Base-by-base conservation (phyloP, 2,329 filamentous ascomycete genomes). In the Elsinoe fawcettii region DNA sequence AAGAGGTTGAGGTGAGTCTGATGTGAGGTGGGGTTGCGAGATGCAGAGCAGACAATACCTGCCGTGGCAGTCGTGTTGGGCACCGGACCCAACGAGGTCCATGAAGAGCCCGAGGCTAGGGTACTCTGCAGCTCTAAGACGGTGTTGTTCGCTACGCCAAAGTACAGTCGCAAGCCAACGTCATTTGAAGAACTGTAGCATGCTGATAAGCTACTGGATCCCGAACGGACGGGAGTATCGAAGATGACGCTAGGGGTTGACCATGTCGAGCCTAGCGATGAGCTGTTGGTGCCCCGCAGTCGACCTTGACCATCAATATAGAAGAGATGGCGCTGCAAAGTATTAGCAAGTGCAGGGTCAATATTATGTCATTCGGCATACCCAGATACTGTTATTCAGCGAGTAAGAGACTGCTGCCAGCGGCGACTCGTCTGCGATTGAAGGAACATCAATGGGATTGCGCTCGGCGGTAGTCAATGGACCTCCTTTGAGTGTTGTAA, bases 261-360 rank as follows among this genome's bases (percentile, higher is more conserved):
- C 49, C 49, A 53, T 7, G 32, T 2, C 16, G 49, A 53, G 11
- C 14, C 49, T n/a, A 37, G 30, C 11, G 30, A 14, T 11, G 49
- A 37, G 49, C 49, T 53, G n/a, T 39, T 53, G 5, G 32, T 53
- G 2, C 32, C 32, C 16, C 49, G 25, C 7, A 53, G 14, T 20
- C 30, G 34, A 9, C 49, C 49, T 39, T 39, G 49, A 9, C 5
- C n/a, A 18, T 53, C 49, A 16, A 53, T 12, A n/a, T 53, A 53
- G 49, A 53, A 53, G 7, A 53, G 49, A 37, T 53, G 49, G 9
- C 49, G 49, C 49, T 53, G 8, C 5, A 9, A 30, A 30, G 27
- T 30, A 30, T 53, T 23, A 53, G 49, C 32, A n/a, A 25, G 1
- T 3, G 44, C 25, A 49, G n/a, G n/a, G n/a, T n/a, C n/a, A n/a